Percentiles rank a stretch among this genome's conserved stretches.
Evolutionary conservation across 2,329 filamentous ascomycete genomes (phyloP).

Genomic region (Fusarium sp.): DNA sequence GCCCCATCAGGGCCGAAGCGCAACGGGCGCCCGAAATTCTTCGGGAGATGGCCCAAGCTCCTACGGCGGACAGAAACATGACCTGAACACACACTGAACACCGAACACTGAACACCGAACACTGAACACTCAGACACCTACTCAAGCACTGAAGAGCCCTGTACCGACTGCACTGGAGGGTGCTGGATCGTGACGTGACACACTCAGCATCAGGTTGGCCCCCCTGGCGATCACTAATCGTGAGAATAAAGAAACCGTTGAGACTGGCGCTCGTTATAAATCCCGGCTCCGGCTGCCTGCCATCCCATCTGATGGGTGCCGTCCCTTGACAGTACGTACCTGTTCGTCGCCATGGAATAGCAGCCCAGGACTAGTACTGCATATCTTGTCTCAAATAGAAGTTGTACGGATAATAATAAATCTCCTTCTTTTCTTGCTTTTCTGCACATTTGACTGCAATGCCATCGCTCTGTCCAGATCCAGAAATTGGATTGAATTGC

Average conservation of each 20-base stretch:
- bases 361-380: not conserved
- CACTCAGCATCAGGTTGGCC: conserved; percentile 6
- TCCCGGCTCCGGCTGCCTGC: not conserved
- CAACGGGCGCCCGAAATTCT: conserved; percentile 45
- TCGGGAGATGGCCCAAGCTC: conserved; percentile 39
- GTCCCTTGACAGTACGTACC: not conserved
- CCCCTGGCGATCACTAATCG: conserved; percentile 46
- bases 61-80: conserved; percentile 2
- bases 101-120: conserved; percentile 15
- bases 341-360: not conserved
- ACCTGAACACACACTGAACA: conserved; percentile 6
- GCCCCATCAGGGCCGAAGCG: conserved; percentile 30
- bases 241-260: conserved; percentile 35
- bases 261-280: conserved; percentile 19
- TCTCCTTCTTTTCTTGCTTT: not conserved
- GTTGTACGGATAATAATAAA: not conserved
- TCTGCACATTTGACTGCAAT: not conserved
- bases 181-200: conserved; percentile 30
- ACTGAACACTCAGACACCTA: conserved; percentile 1
- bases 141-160: not conserved
- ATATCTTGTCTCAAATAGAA: not conserved
- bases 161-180: not conserved
- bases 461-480: not conserved
- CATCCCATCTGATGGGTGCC: not conserved
- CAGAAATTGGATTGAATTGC: not conserved